Evolutionary conservation across 306 rosid genomes (phyloP).

Genomic region (Elaeagnus macrophylla): DNA sequence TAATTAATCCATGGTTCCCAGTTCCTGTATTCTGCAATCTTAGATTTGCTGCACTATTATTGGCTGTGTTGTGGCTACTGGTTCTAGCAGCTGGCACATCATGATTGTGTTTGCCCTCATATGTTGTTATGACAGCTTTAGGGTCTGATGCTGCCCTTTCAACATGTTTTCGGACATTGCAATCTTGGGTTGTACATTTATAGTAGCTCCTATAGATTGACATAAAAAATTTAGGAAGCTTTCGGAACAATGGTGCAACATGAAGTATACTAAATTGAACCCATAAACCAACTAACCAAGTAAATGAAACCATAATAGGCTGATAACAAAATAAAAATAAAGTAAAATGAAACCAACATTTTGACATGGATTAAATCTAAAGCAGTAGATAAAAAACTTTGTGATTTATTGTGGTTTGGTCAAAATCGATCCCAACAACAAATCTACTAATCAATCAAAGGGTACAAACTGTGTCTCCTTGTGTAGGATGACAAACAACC

Average conservation of each 20-base stretch:
- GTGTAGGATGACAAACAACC: too few relatives aligned
- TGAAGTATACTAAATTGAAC: not conserved
- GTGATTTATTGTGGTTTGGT: too few relatives aligned
- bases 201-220: slow-evolving; percentile 67
- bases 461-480: too few relatives aligned
- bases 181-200: slow-evolving; percentile 70
- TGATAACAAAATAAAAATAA: too few relatives aligned
- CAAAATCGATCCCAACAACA: too few relatives aligned
- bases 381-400: too few relatives aligned
- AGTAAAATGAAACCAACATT: not conserved
- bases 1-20: slow-evolving; percentile 20
- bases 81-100: slow-evolving; percentile 74
- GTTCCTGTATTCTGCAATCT: slow-evolving; percentile 31
- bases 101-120: slow-evolving; percentile 85
- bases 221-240: slow-evolving; percentile 12
- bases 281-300: not conserved
- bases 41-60: slow-evolving; percentile 29
- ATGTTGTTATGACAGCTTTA: slow-evolving; percentile 84
- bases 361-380: not conserved
- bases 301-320: too few relatives aligned
- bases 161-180: slow-evolving; percentile 78
- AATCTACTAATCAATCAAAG: too few relatives aligned
- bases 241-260: slow-evolving; percentile 1
- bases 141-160: slow-evolving; percentile 84
- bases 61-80: slow-evolving; percentile 53